Evolutionary conservation across 495 filamentous ascomycete species (phyloP).

Genomic region (Filosporella fistucella): DNA sequence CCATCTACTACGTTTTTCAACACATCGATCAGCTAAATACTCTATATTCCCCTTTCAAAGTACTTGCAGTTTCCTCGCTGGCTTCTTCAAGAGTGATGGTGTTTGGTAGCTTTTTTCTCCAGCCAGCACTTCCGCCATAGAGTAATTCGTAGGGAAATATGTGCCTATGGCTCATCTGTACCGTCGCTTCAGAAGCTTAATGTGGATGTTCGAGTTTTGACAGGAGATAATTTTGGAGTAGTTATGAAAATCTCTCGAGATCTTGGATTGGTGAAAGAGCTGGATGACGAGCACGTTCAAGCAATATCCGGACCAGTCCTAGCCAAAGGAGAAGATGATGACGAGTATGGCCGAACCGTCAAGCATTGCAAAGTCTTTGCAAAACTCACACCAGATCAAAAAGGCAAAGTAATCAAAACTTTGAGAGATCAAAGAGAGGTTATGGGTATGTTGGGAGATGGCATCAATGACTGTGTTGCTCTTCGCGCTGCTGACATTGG

Average conservation of each 20-base stretch:
- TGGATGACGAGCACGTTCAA: constrained; percentile 1
- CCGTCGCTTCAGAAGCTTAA: constrained; percentile 5
- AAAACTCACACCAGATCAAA: constrained; percentile 12
- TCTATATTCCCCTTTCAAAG: no score
- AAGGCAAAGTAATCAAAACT: constrained; percentile 4
- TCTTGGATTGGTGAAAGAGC: neutral
- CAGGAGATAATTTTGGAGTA: constrained; percentile 11
- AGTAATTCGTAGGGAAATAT: no score
- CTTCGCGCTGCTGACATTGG: constrained; percentile 1
- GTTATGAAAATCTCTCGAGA: constrained; percentile 8
- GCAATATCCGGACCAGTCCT: constrained; percentile 8
- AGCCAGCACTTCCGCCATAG: no score
- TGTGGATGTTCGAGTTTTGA: constrained; percentile 8
- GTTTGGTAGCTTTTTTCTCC: no score
- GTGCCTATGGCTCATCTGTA: no score
- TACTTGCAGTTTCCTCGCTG: no score
- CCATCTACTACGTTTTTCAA: no score
- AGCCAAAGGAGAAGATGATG: constrained; percentile 1
- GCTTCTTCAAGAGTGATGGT: no score
- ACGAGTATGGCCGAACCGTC: constrained; percentile 1
- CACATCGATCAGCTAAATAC: no score
- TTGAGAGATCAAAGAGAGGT: constrained; percentile 4
- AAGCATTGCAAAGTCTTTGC: constrained; percentile 11
- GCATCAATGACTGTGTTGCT: constrained; percentile 12
- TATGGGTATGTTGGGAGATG: constrained; percentile 13